Evolutionary conservation across 2,329 filamentous ascomycete species (phyloP).

Genomic region (Teratosphaeria nubilosa): DNA sequence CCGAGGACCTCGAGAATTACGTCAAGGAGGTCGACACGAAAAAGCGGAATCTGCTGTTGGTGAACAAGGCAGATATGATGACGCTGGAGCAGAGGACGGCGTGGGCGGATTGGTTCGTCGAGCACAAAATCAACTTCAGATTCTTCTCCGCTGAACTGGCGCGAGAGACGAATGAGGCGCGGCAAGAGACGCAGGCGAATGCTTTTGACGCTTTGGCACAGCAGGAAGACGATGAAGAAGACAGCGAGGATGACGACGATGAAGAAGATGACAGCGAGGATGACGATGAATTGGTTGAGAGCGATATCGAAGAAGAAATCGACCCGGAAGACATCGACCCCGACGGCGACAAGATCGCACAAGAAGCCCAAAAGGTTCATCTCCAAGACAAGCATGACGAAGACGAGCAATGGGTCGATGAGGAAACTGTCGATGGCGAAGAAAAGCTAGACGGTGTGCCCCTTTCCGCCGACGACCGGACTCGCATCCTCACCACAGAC

Average conservation of each 20-base stretch:
- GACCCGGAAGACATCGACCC: conserved; percentile 35
- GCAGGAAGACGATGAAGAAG: conserved; percentile 34
- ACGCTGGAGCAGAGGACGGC: conserved; percentile 66
- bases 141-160: conserved; percentile 94
- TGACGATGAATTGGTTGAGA: conserved; percentile 30
- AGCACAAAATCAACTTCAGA: conserved; percentile 73
- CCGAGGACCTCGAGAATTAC: conserved; percentile 84
- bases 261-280: conserved; percentile 24
- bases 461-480: conserved; percentile 33
- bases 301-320: conserved; percentile 30
- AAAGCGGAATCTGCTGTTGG: conserved; percentile 84
- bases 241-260: conserved; percentile 31
- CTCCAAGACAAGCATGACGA: conserved; percentile 35
- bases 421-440: conserved; percentile 26
- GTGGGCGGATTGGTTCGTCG: conserved; percentile 81
- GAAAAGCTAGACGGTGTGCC: conserved; percentile 26
- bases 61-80: conserved; percentile 99
- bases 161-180: conserved; percentile 74
- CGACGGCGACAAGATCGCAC: conserved; percentile 40
- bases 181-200: conserved; percentile 34
- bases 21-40: conserved; percentile 82
- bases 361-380: conserved; percentile 36
- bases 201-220: conserved; percentile 27
- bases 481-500: conserved; percentile 80
- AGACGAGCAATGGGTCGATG: conserved; percentile 30